Conservation (phyloP, 352 stramenopile genomes). For the Peronospora farinosa region DNA sequence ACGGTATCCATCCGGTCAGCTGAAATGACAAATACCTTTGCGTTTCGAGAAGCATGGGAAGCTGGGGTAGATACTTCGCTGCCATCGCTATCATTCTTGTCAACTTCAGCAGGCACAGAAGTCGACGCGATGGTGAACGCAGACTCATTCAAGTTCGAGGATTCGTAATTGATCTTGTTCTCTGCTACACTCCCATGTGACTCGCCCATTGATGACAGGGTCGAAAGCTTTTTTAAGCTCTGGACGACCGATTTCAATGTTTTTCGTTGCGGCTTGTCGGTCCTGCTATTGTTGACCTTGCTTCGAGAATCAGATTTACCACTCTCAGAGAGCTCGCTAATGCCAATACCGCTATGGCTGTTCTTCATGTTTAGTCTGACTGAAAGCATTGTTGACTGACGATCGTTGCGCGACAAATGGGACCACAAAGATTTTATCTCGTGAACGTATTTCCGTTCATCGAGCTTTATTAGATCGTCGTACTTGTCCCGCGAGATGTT, state of each 20-base stretch:
- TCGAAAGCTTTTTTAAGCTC: constrained; percentile 17
- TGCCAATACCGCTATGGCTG: constrained; percentile 16
- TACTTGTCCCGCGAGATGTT: constrained; percentile 40
- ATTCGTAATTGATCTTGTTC: constrained; percentile 8
- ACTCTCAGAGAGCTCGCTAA: constrained; percentile 10
- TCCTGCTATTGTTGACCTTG: constrained; percentile 4
- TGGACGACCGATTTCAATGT: constrained; percentile 17
- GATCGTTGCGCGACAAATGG: constrained; percentile 18
- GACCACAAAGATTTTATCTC: constrained; percentile 47
- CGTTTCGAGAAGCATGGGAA: constrained; percentile 2
- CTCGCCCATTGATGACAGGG: constrained; percentile 12
- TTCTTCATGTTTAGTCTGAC: constrained; percentile 28
- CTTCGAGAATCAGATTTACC: constrained; percentile 12
- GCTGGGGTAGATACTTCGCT: background rate
- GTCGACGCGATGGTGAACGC: constrained; percentile 17
- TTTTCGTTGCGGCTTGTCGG: constrained; percentile 8
- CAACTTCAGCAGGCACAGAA: constrained; percentile 8
- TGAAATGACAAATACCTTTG: constrained; percentile 34
- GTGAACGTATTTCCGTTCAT: constrained; percentile 31
- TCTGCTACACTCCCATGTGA: constrained; percentile 7
- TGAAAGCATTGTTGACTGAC: constrained; percentile 36
- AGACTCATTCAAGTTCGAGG: constrained; percentile 22
- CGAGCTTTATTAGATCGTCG: constrained; percentile 30
- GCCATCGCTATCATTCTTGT: constrained; percentile 7
- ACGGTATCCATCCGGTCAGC: constrained; percentile 38